Evolutionary conservation across 192 early-diverging fungal genomes (phyloP).

Genomic region (Coemansia sp.): DNA sequence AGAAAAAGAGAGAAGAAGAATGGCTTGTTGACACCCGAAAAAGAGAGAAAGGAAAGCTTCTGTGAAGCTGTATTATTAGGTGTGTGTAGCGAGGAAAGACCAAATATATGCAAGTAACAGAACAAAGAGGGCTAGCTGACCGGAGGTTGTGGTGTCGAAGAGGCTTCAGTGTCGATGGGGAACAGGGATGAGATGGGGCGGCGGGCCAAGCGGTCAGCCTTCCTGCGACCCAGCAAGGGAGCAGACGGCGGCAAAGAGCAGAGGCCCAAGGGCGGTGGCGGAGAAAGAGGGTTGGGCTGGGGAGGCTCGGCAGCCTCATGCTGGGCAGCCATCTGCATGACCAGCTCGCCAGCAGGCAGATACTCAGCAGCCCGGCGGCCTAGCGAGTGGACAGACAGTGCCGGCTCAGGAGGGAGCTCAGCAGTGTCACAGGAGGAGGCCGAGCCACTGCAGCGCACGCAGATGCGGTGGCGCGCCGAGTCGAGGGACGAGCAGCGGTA

Average conservation of each 20-base stretch:
- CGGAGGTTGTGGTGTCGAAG: neutral
- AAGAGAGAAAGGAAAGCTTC: no score
- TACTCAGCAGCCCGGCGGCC: slow-evolving; percentile 32
- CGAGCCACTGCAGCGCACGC: slow-evolving; percentile 21
- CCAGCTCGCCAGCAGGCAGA: slow-evolving; percentile 14
- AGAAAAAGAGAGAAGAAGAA: no score
- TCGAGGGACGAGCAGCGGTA: slow-evolving; percentile 44
- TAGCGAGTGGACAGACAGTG: slow-evolving; percentile 31
- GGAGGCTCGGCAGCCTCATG: slow-evolving; percentile 10
- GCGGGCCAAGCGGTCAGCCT: slow-evolving; percentile 12
- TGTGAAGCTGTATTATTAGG: no score
- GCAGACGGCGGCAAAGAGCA: neutral
- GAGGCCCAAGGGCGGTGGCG: neutral
- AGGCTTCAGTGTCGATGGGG: neutral
- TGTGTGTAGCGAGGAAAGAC: no score
- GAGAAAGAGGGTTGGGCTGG: no score
- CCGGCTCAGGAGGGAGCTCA: neutral
- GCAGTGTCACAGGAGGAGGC: neutral
- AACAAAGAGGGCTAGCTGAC: no score
- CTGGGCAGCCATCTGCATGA: slow-evolving; percentile 31
- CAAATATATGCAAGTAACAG: no score
- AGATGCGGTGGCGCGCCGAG: slow-evolving; percentile 16
- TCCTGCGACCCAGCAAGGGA: slow-evolving; percentile 7
- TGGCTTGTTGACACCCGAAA: no score
- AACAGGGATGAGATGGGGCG: slow-evolving; percentile 40